Conservation (phyloP, 345 rosid genomes). For the Euphorbia peplus region DNA sequence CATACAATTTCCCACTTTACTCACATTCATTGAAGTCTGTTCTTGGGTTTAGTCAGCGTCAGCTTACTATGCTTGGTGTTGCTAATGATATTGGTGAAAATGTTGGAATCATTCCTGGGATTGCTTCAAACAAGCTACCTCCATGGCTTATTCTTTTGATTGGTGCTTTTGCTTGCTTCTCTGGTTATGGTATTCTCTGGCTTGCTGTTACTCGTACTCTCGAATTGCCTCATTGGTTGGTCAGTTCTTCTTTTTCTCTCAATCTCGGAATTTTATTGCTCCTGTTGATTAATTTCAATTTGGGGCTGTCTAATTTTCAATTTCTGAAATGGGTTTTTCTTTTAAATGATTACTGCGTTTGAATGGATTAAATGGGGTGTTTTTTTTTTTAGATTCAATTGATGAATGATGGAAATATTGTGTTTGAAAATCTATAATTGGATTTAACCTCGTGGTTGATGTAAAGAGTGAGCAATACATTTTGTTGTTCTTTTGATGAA, state of each 20-base stretch:
- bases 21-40: constrained; percentile 69
- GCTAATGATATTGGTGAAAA: constrained; percentile 75
- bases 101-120: constrained; percentile 59
- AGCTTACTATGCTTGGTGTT: constrained; percentile 67
- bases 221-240: constrained; percentile 66
- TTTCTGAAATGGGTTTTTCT: too few relatives aligned
- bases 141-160: constrained; percentile 59
- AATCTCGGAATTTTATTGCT: not conserved
- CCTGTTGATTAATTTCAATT: not conserved
- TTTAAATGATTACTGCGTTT: not conserved
- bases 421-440: not conserved
- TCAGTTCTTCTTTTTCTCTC: constrained; percentile 21
- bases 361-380: not conserved
- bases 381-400: not conserved
- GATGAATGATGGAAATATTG: not conserved
- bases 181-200: constrained; percentile 67
- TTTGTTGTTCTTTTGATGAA: constrained; percentile 4
- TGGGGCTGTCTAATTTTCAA: not conserved
- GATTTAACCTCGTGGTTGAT: not conserved
- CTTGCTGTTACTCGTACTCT: constrained; percentile 48
- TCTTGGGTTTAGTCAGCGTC: constrained; percentile 62
- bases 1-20: constrained; percentile 62
- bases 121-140: constrained; percentile 59
- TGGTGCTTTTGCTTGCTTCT: constrained; percentile 54
- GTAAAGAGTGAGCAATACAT: too few relatives aligned